Evolutionary conservation across 495 filamentous ascomycete genomes (phyloP).

Genomic region (Talaromyces trachyspermus): DNA sequence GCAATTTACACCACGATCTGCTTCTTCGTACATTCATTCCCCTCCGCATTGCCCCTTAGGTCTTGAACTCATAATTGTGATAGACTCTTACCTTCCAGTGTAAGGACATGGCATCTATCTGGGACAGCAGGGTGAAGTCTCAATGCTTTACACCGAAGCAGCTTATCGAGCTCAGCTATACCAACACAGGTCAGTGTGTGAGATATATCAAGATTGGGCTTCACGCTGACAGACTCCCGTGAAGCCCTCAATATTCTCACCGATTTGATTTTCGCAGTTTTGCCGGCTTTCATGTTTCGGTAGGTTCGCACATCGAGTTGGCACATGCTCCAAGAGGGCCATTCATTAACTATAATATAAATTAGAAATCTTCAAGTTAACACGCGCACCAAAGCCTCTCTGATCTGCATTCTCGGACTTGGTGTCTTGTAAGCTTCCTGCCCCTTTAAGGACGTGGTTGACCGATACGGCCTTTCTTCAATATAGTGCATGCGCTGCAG

Average conservation of each 20-base stretch:
- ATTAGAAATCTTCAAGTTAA: slow-evolving; percentile 40
- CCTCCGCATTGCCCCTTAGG: not conserved
- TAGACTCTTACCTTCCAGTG: slow-evolving; percentile 21
- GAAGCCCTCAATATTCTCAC: slow-evolving; percentile 33
- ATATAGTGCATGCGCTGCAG: slow-evolving; percentile 36
- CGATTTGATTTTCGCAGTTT: slow-evolving; percentile 34
- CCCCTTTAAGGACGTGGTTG: not conserved
- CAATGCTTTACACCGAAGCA: slow-evolving; percentile 27
- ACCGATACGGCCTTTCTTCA: not conserved
- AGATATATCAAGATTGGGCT: not conserved
- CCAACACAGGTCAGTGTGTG: slow-evolving; percentile 21
- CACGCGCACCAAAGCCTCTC: slow-evolving; percentile 27
- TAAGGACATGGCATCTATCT: slow-evolving; percentile 18
- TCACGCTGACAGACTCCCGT: slow-evolving; percentile 11
- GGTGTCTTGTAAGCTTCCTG: slow-evolving; percentile 32
- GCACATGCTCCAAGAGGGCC: not conserved
- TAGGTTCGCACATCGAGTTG: slow-evolving; percentile 4
- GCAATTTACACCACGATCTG: slow-evolving; percentile 29
- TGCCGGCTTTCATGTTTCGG: slow-evolving; percentile 35
- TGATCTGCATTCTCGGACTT: slow-evolving; percentile 34
- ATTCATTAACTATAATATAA: slow-evolving; percentile 1
- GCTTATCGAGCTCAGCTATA: slow-evolving; percentile 26
- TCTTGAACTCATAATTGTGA: not conserved
- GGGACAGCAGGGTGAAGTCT: slow-evolving; percentile 25
- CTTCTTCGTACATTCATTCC: slow-evolving; percentile 14